Base-by-base conservation (phyloP, 306 rosid species). In the Boehmeria nivea region DNA sequence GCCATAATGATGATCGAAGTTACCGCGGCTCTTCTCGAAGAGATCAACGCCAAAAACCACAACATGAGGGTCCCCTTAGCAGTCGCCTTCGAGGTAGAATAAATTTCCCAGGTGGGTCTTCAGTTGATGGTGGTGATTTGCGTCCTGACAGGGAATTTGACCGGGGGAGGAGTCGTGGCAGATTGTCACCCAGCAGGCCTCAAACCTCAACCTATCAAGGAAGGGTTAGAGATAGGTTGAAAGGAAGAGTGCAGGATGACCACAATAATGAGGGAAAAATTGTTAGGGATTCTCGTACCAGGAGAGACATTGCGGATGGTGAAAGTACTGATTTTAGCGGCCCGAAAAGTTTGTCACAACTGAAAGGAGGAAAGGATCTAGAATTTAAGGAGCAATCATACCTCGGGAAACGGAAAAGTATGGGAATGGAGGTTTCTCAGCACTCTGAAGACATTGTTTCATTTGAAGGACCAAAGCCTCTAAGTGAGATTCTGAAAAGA, bases 391-490 rank as follows among this genome's bases (percentile, higher is more conserved):
- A 81, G 45, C 94, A 63, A 3, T 78, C 73, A 26, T 57, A 54
- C 2, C 83, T 83, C 22, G 80, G 88, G 51, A 87, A 73, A 72
- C 66, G 91, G 51, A 84, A 73, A 50, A 75, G 64, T 61, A 51
- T 63, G 58, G 49, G 16, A 33, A 31, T 31, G 3, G 76, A 69
- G 57, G 76, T 66, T 39, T 36, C 53, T 49, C 81, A 72, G 31
- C 91, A 52, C 49, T 56, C 74, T 12, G 91, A 77, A 26, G 86
- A 74, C 19, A 78, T 75, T 62, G 34, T 80, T 49, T 73, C 75
- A 20, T 91, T 91, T 67, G 87, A 87, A 17, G 98, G 94, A 52
- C 98, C 98, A 16, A 91, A 72, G 70, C 87, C 98, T 72, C 98
- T 91, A 1, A 84, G 93, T 40, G 98, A 91, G 68, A 91, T 91